Evolutionary conservation across 768 basidiomycete species (phyloP).

Genomic region (Serpula lacrymans): DNA sequence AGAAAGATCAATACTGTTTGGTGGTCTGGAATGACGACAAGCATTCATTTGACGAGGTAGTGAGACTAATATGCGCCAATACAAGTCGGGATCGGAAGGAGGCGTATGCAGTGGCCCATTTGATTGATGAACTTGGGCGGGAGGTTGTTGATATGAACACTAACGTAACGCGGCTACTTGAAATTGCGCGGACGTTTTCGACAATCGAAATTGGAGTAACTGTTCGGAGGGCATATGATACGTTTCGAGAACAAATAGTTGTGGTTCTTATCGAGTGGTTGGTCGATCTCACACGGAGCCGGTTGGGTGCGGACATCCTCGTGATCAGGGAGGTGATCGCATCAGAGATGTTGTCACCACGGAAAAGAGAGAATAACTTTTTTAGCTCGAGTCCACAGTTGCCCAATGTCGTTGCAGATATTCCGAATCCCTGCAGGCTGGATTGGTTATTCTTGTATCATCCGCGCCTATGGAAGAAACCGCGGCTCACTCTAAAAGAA

Average conservation of each 20-base stretch:
- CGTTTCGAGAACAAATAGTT: slow-evolving; percentile 83
- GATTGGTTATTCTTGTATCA: slow-evolving; percentile 82
- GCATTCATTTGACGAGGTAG: slow-evolving; percentile 88
- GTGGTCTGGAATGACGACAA: slow-evolving; percentile 98
- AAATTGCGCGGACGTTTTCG: slow-evolving; percentile 72
- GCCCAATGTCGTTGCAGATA: slow-evolving; percentile 34
- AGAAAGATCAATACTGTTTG: slow-evolving; percentile 76
- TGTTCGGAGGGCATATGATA: slow-evolving; percentile 81
- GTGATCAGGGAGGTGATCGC: slow-evolving; percentile 73
- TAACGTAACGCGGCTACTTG: slow-evolving; percentile 52
- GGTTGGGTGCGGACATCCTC: slow-evolving; percentile 63
- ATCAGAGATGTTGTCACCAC: slow-evolving; percentile 59
- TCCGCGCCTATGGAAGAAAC: slow-evolving; percentile 81
- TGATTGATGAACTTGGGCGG: slow-evolving; percentile 77
- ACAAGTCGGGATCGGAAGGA: slow-evolving; percentile 51
- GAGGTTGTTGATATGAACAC: slow-evolving; percentile 79
- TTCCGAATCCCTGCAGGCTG: slow-evolving; percentile 56
- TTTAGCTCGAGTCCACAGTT: slow-evolving; percentile 36
- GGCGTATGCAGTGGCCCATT: slow-evolving; percentile 50
- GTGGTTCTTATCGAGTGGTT: slow-evolving; percentile 86
- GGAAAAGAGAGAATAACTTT: slow-evolving; percentile 49
- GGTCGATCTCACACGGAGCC: slow-evolving; percentile 71
- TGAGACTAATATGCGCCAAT: slow-evolving; percentile 61
- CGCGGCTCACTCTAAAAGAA: slow-evolving; percentile 76
- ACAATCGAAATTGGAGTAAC: slow-evolving; percentile 93